Conservation (phyloP, 2,329 filamentous ascomycete species). For the Fusarium verticillioides region DNA sequence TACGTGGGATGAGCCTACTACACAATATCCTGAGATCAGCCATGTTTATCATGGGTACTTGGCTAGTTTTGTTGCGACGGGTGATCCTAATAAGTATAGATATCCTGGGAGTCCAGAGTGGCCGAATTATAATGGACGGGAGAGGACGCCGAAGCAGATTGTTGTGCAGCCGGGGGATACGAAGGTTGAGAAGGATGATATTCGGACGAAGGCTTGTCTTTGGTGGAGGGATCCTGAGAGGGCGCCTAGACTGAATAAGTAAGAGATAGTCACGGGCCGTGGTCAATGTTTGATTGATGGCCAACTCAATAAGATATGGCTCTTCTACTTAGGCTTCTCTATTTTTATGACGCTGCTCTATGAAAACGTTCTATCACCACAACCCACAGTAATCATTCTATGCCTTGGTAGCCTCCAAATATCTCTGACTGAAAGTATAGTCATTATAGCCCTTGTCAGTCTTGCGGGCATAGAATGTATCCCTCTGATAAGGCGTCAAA, state of each 20-base stretch:
- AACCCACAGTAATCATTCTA: fast-evolving
- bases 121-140: conserved; percentile 24
- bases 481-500: conserved; percentile 52
- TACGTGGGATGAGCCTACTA: conserved; percentile 51
- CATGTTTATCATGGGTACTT: conserved; percentile 52
- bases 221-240: conserved; percentile 52
- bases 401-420: neutral
- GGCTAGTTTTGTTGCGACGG: conserved; percentile 51
- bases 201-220: conserved; percentile 48
- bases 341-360: too few relatives aligned
- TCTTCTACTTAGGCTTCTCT: neutral
- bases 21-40: conserved; percentile 52
- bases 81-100: conserved; percentile 48
- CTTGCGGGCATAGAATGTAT: conserved; percentile 52
- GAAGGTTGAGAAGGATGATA: conserved; percentile 48
- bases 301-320: neutral
- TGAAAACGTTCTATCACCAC: neutral
- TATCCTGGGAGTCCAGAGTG: conserved; percentile 36
- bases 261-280: neutral
- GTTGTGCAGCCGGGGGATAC: conserved; percentile 48
- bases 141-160: conserved; percentile 40
- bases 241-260: conserved; percentile 51
- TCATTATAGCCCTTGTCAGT: conserved; percentile 45
- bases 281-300: too few relatives aligned
- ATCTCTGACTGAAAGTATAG: conserved; percentile 44